Percentiles rank a stretch among this genome's conserved stretches.
phyloP scores from a whole-genome alignment of 176 grass and related monocot genomes.

The Areca catechu region DNA sequence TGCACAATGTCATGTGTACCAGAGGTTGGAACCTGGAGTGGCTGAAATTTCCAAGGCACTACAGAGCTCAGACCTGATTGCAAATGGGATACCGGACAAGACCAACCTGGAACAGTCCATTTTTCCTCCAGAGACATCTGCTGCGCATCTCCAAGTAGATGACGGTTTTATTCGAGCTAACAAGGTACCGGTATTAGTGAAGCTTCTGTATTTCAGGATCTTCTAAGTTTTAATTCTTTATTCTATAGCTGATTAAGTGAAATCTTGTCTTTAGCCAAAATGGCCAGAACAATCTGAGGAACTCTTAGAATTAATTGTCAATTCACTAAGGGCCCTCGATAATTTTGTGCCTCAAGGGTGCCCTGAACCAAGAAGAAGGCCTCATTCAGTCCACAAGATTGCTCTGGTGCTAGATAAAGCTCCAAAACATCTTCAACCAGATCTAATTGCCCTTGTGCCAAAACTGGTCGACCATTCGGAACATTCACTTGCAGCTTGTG shows the following conservation, averaged over 20 bases:
- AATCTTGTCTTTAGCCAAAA: conserved; percentile 53
- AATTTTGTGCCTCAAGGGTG: conserved; percentile 62
- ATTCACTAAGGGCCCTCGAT: conserved; percentile 69
- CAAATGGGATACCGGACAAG: conserved; percentile 32
- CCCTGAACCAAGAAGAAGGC: conserved; percentile 52
- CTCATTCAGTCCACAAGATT: conserved; percentile 67
- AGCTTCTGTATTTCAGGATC: conserved; percentile 11
- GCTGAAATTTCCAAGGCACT: conserved; percentile 27
- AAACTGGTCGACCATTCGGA: conserved; percentile 79
- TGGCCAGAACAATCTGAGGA: conserved; percentile 84
- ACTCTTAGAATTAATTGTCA: conserved; percentile 78
- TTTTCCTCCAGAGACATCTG: conserved; percentile 34
- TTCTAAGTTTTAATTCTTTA: conserved; percentile 20
- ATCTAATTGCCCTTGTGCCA: conserved; percentile 73
- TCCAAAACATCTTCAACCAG: conserved; percentile 70
- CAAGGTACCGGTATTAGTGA: conserved; percentile 20
- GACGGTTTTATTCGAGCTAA: conserved; percentile 33
- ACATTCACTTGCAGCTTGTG: conserved; percentile 63
- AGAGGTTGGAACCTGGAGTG: conserved; percentile 21
- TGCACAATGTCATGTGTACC: conserved; percentile 31
- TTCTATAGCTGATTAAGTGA: conserved; percentile 1
- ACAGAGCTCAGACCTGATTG: conserved; percentile 24
- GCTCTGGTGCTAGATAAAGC: conserved; percentile 69
- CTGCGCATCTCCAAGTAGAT: conserved; percentile 36
- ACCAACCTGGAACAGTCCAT: conserved; percentile 28